Percentiles rank a stretch among this genome's conserved stretches.
Conservation (phyloP, 306 rosid genomes). For the Mimosa bimucronata region DNA sequence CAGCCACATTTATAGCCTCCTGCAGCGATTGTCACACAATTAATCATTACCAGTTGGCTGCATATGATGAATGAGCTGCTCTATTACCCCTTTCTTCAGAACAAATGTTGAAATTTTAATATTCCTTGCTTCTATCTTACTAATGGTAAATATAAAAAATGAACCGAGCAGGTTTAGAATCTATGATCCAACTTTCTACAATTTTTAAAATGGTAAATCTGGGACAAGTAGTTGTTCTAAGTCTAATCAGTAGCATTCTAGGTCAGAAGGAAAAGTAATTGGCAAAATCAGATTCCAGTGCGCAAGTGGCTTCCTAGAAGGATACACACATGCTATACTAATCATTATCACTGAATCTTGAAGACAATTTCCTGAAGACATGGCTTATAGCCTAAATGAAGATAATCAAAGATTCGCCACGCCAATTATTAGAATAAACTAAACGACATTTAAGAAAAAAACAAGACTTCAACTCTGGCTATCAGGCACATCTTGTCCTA, state of each 20-base stretch:
- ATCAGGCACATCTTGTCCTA: slow-evolving; percentile 3
- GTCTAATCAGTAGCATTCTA: neutral
- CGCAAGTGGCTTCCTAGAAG: neutral
- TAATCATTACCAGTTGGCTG: slow-evolving; percentile 21
- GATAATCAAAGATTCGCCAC: too few relatives aligned
- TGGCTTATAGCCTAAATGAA: too few relatives aligned
- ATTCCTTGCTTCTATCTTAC: neutral
- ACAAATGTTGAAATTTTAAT: neutral
- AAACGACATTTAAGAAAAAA: neutral
- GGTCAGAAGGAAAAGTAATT: neutral
- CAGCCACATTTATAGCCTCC: slow-evolving; percentile 89
- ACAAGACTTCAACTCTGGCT: neutral
- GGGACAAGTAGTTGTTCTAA: neutral
- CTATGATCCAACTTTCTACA: neutral
- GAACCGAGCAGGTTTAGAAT: neutral
- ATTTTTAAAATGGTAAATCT: neutral
- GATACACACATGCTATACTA: neutral
- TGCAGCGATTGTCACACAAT: slow-evolving; percentile 49
- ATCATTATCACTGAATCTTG: neutral
- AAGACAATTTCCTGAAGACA: too few relatives aligned
- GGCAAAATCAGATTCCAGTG: neutral
- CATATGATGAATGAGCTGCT: slow-evolving; percentile 4
- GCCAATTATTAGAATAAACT: neutral
- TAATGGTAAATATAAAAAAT: neutral
- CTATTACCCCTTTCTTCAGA: neutral